These are phyloP conservation scores for Komagataella ulmi DNA, from an alignment of 805 yeast genomes.

Conservation along the genomic window DNA sequence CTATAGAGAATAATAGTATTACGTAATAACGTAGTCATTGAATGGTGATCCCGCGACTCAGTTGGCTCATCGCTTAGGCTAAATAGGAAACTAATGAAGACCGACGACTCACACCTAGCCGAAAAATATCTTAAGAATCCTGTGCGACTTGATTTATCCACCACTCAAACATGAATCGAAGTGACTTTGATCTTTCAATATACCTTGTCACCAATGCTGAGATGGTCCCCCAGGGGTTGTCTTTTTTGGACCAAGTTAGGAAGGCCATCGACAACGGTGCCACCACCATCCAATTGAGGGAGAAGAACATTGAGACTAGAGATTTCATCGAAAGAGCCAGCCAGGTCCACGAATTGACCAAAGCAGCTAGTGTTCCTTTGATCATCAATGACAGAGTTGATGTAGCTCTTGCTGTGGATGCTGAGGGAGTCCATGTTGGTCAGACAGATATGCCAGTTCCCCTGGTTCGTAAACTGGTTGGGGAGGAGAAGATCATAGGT, in stretches of 20 bases:
- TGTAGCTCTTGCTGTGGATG: slow-evolving; percentile 79
- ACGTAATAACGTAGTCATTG: background rate
- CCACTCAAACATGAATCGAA: slow-evolving; percentile 5
- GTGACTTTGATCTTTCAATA: slow-evolving; percentile 36
- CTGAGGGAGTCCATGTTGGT: slow-evolving; percentile 89
- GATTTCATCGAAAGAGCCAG: slow-evolving; percentile 53
- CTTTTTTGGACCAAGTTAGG: slow-evolving; percentile 48
- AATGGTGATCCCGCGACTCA: background rate
- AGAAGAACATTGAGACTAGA: slow-evolving; percentile 56
- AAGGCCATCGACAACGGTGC: slow-evolving; percentile 59
- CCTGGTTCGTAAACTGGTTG: slow-evolving; percentile 49
- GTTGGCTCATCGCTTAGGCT: background rate
- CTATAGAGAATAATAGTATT: background rate
- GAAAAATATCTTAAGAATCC: background rate
- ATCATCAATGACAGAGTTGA: slow-evolving; percentile 81
- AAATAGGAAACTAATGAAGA: background rate
- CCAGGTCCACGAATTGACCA: slow-evolving; percentile 48
- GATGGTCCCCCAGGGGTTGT: slow-evolving; percentile 48
- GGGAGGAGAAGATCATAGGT: slow-evolving; percentile 68
- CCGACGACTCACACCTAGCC: background rate
- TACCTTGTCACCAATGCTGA: slow-evolving; percentile 75
- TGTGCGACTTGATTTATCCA: background rate
- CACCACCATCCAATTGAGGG: slow-evolving; percentile 74
- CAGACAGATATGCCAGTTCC: slow-evolving; percentile 72
- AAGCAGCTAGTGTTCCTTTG: slow-evolving; percentile 49